Conservation (phyloP, 257 asterid genomes). For the Linderniella brevidens region DNA sequence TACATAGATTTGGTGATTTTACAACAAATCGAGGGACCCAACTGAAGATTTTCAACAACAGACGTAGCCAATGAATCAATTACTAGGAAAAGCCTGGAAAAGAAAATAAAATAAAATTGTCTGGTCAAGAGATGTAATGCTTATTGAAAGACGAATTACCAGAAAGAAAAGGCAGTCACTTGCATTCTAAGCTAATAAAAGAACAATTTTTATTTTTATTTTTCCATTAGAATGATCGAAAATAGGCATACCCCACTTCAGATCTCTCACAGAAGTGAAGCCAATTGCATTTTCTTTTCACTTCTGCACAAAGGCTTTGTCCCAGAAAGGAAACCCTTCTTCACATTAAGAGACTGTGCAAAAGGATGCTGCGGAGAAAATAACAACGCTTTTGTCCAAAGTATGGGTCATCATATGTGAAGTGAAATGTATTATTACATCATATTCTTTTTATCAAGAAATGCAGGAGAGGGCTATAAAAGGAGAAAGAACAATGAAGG, state of each 20-base stretch:
- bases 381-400: slow-evolving; percentile 13
- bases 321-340: slow-evolving; percentile 15
- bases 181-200: slow-evolving; percentile 30
- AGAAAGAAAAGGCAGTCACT: slow-evolving; percentile 12
- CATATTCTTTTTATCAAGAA: slow-evolving; percentile 14
- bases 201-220: slow-evolving; percentile 14
- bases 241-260: slow-evolving; percentile 29
- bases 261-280: slow-evolving; percentile 33
- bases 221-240: not conserved
- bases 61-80: too few relatives aligned
- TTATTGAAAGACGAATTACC: too few relatives aligned
- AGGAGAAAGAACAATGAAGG: slow-evolving; percentile 9
- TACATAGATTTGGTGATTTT: too few relatives aligned
- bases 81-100: too few relatives aligned
- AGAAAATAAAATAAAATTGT: too few relatives aligned
- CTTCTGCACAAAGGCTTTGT: slow-evolving; percentile 32
- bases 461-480: slow-evolving; percentile 4
- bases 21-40: too few relatives aligned
- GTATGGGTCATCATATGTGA: slow-evolving; percentile 6
- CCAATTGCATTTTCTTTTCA: slow-evolving; percentile 26
- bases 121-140: too few relatives aligned
- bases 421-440: slow-evolving; percentile 5
- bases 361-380: slow-evolving; percentile 14
- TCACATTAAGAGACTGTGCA: slow-evolving; percentile 6
- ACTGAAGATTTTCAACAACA: too few relatives aligned